These are phyloP conservation scores for Suillus occidentalis DNA, from an alignment of 768 basidiomycete genomes.

Conservation along the genomic window DNA sequence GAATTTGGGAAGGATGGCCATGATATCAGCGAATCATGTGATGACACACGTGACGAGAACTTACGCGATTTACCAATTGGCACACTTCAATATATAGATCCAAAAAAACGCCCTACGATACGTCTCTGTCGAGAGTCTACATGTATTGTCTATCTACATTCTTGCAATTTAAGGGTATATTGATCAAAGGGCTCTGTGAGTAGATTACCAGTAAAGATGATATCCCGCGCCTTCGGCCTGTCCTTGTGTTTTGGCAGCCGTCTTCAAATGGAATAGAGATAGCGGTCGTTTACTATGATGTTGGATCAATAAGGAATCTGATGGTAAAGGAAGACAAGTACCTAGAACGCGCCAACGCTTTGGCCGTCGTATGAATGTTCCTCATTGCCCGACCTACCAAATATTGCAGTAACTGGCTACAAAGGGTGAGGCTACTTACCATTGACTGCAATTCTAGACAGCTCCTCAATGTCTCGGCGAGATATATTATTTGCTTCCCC, in stretches of 20 bases:
- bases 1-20: neutral
- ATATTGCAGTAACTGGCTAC: neutral
- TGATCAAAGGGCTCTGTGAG: neutral
- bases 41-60: neutral
- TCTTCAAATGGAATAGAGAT: neutral
- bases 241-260: neutral
- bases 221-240: constrained; percentile 4
- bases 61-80: neutral
- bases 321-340: neutral
- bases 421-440: neutral
- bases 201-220: constrained; percentile 5
- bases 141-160: neutral
- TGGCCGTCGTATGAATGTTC: neutral
- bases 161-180: neutral
- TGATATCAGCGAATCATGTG: neutral
- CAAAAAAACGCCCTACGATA: neutral
- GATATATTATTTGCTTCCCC: neutral
- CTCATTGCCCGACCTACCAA: constrained; percentile 2
- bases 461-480: constrained; percentile 2
- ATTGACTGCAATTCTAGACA: neutral
- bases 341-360: neutral
- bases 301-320: neutral
- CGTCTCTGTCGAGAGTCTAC: neutral
- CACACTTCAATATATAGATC: neutral
- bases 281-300: neutral